Conservation (phyloP, 2,329 filamentous ascomycete species). For the Aureobasidium sp. region DNA sequence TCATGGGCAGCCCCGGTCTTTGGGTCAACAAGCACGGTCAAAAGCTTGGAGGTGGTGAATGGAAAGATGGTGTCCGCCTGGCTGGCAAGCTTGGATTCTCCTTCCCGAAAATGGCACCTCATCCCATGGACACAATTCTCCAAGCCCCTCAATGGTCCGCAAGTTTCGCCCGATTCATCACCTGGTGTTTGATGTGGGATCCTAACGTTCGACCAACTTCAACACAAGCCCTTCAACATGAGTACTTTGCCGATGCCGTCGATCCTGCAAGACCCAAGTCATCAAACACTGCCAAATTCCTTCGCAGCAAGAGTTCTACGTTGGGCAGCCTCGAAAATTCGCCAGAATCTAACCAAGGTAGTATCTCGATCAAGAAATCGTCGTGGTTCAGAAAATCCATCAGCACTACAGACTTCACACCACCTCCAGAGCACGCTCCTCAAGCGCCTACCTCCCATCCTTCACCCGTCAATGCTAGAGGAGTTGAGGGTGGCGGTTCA, state of each 20-base stretch:
- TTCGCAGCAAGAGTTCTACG: constrained; percentile 87
- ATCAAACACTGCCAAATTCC: constrained; percentile 73
- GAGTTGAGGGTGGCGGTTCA: constrained; percentile 36
- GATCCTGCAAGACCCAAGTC: constrained; percentile 91
- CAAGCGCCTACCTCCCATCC: constrained; percentile 29
- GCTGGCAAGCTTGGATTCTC: constrained; percentile 97
- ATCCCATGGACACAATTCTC: constrained; percentile 90
- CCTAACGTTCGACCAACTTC: constrained; percentile 87
- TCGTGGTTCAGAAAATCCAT: constrained; percentile 95
- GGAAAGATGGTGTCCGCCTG: constrained; percentile 87
- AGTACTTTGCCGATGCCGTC: constrained; percentile 87
- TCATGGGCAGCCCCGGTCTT: constrained; percentile 97
- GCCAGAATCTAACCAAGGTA: constrained; percentile 47
- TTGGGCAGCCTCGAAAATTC: constrained; percentile 62
- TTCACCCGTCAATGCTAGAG: constrained; percentile 38
- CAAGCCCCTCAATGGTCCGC: constrained; percentile 86
- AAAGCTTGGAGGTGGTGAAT: constrained; percentile 89
- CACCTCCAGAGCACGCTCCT: constrained; percentile 51
- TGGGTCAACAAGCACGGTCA: constrained; percentile 91
- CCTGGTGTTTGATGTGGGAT: constrained; percentile 99
- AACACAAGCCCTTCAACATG: constrained; percentile 86
- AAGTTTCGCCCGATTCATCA: constrained; percentile 85
- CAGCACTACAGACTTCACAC: constrained; percentile 68
- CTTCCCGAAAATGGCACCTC: constrained; percentile 97
- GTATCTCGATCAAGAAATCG: constrained; percentile 68